Evolutionary conservation across 306 rosid species (phyloP).

Genomic region (Acacia crassicarpa): DNA sequence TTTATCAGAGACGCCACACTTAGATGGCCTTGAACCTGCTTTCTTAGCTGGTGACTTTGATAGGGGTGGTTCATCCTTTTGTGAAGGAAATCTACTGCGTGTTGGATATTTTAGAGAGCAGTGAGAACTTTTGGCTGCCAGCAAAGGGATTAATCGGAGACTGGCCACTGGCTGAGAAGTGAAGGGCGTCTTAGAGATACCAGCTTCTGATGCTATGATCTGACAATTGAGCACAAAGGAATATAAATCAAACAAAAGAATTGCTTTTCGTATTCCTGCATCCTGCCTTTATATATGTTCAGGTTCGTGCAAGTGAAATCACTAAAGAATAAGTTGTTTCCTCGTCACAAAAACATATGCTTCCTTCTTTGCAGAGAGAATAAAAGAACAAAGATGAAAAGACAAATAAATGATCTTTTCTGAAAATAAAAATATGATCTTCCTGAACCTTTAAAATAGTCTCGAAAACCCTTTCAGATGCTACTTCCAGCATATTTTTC

Average conservation of each 20-base stretch:
- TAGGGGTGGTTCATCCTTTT: conserved; percentile 25
- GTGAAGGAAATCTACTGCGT: conserved; percentile 8
- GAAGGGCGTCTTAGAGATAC: neutral
- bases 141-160: conserved; percentile 10
- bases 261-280: conserved; percentile 3
- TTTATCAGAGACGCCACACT: conserved; percentile 27
- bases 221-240: conserved; percentile 29
- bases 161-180: conserved; percentile 22
- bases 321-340: neutral
- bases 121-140: conserved; percentile 11
- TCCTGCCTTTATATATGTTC: neutral
- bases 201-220: conserved; percentile 34
- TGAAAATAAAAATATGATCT: conserved; percentile 4
- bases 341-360: neutral
- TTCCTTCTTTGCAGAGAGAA: neutral
- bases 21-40: conserved; percentile 22
- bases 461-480: conserved; percentile 48
- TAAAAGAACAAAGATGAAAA: neutral
- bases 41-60: conserved; percentile 8
- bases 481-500: conserved; percentile 61
- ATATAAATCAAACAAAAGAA: conserved; percentile 16
- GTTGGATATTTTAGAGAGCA: conserved; percentile 12
- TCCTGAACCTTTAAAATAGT: conserved; percentile 49
- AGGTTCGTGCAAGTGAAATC: conserved; percentile 6
- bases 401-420: neutral